These are phyloP conservation scores for Colletotrichum magnum DNA, from an alignment of 2,329 filamentous ascomycete species.

Conservation along the genomic window DNA sequence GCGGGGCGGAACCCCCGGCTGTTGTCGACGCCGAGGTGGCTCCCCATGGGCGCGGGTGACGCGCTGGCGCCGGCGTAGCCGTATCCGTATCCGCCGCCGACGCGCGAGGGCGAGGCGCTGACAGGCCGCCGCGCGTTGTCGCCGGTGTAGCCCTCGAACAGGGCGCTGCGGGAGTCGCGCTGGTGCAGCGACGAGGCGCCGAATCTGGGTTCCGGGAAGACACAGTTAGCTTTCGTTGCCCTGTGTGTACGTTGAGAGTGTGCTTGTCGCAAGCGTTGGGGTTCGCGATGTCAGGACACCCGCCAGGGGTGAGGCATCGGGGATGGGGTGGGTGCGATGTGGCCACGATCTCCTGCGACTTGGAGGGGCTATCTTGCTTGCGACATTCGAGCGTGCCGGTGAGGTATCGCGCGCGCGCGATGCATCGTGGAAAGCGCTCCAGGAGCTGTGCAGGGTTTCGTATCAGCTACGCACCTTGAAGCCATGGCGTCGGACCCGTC, in stretches of 20 bases:
- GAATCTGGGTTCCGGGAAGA: constrained; percentile 65
- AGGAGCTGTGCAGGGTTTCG: constrained; percentile 23
- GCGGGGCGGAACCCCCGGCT: constrained; percentile 70
- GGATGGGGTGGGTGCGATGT: background rate
- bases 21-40: constrained; percentile 49
- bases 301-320: background rate
- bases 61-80: constrained; percentile 46
- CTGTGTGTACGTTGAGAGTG: background rate
- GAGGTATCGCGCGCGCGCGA: constrained; percentile 19
- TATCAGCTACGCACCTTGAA: constrained; percentile 39
- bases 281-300: no score
- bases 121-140: constrained; percentile 58
- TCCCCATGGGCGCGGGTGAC: constrained; percentile 33
- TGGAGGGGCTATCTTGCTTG: background rate
- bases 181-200: constrained; percentile 79
- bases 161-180: constrained; percentile 78
- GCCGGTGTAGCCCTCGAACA: constrained; percentile 81
- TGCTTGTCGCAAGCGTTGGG: background rate
- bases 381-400: background rate
- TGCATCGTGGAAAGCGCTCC: background rate
- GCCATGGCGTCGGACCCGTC: constrained; percentile 35
- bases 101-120: constrained; percentile 61
- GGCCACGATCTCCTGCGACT: no score
- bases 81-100: constrained; percentile 68
- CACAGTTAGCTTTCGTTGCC: background rate